These are phyloP conservation scores for Trichoderma brevicompactum DNA, from an alignment of 2,329 filamentous ascomycete species.

Conservation along the genomic window DNA sequence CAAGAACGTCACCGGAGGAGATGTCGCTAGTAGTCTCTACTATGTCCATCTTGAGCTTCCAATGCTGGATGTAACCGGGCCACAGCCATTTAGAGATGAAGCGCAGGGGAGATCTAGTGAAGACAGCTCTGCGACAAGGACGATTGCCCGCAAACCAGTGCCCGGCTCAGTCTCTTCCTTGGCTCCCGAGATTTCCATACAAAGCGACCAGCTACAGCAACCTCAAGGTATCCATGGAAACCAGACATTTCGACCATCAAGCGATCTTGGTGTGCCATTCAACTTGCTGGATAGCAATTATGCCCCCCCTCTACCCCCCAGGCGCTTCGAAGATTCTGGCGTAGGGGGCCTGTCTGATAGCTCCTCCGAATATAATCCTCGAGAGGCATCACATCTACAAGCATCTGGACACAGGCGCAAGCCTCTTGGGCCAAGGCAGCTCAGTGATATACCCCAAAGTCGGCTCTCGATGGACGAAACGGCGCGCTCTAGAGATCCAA, in stretches of 20 bases:
- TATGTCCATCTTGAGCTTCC: slow-evolving; percentile 74
- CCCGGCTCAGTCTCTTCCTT: slow-evolving; percentile 42
- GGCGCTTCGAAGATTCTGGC: slow-evolving; percentile 26
- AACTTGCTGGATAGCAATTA: slow-evolving; percentile 32
- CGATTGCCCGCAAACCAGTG: slow-evolving; percentile 60
- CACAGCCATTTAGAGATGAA: slow-evolving; percentile 38
- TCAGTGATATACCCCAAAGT: slow-evolving; percentile 2
- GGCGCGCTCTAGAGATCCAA: not conserved
- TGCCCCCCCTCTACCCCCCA: slow-evolving; percentile 27
- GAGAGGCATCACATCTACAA: slow-evolving; percentile 30
- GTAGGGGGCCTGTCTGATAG: slow-evolving; percentile 28
- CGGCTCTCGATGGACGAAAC: not conserved
- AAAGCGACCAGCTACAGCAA: slow-evolving; percentile 17
- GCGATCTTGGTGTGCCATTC: slow-evolving; percentile 32
- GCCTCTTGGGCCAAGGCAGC: slow-evolving; percentile 37
- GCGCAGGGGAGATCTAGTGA: slow-evolving; percentile 49
- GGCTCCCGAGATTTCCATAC: slow-evolving; percentile 36
- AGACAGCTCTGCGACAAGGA: slow-evolving; percentile 48
- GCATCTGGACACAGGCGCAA: slow-evolving; percentile 36
- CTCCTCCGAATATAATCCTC: slow-evolving; percentile 11
- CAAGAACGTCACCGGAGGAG: slow-evolving; percentile 86
- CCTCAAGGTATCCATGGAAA: not conserved
- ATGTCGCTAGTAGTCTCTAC: slow-evolving; percentile 86
- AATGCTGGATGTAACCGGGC: slow-evolving; percentile 55
- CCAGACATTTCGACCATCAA: not conserved